Evolutionary conservation across 805 yeast species (phyloP), one percentile per base, ranked within the genome.

Genomic region (Ogataea haglerorum): DNA sequence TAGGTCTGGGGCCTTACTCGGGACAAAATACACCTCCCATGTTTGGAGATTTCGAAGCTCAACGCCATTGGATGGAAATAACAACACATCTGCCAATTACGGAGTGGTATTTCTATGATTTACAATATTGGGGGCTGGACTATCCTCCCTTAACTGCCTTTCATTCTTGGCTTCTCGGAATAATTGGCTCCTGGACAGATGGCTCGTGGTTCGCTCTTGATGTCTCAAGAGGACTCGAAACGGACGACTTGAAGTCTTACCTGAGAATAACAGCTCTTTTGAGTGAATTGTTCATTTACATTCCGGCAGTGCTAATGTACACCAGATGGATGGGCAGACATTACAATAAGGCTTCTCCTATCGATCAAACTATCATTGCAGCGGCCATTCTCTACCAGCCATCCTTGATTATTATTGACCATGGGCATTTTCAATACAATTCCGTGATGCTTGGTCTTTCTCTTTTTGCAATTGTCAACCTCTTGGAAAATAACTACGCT

Each of bases 41-140:
- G 77, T 80, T 69, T 67, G 99, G 99, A 6, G 99, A 93, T 59
- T 91, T 93, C 56, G 99, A 93, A 61, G 98, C 98, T 0, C 99
- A 93, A 61, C 75, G 99, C 50, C 99, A 91, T 61, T 93, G 99
- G 99, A 73, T 93, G 76, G 99, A 93, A 60, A 69, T 91, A 38
- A 91, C 98, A 0, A 78, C 72, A 28, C 78, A 80, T 51, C 60
- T 90, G 35, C 93, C 96, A 0, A 62, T 87, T 1, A 61, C 67
- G 0, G 52, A 83, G 47, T 93, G 99, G 99, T 93, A 93, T 58
- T 85, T 74, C 66, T 88, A 80, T 61, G 96, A 93, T 58, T 69
- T 89, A 32, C 79, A 80, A 51, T 89, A 91, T 66, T 93, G 99
- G 98, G 96, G 98, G 1, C 70, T 93, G 25, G 99, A 93, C 62